A percentile compares a stretch with the other conserved stretches of the same genome.
Evolutionary conservation across 2,329 filamentous ascomycete genomes (phyloP).

Genomic region (Diaporthe sp.): DNA sequence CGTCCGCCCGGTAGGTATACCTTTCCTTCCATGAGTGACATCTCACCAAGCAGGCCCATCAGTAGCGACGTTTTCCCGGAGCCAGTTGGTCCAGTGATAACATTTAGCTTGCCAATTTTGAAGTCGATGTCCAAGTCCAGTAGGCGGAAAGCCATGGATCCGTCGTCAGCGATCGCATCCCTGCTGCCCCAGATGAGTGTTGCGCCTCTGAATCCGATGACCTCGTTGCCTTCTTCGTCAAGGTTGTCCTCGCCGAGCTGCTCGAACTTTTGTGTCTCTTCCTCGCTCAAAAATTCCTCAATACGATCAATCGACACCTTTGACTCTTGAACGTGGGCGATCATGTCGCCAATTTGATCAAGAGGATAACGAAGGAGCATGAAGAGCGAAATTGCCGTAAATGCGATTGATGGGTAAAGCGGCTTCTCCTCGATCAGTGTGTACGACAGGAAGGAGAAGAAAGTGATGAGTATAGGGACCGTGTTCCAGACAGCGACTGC

Average conservation of each 20-base stretch:
- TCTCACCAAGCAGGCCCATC: constrained; percentile 96
- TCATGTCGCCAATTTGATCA: constrained; percentile 98
- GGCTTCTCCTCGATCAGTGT: constrained; percentile 91
- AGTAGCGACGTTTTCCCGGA: constrained; percentile 96
- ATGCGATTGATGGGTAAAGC: constrained; percentile 91
- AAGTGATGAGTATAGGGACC: constrained; percentile 93
- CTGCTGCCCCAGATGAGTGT: constrained; percentile 91
- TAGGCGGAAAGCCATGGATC: constrained; percentile 83
- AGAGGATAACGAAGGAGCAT: constrained; percentile 92
- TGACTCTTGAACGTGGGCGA: constrained; percentile 96
- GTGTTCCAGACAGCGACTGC: constrained; percentile 98
- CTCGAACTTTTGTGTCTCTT: constrained; percentile 95
- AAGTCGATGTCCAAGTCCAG: constrained; percentile 89
- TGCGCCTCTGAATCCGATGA: constrained; percentile 87
- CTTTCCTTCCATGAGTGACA: constrained; percentile 85
- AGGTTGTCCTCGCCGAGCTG: constrained; percentile 81
- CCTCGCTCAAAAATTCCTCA: constrained; percentile 92
- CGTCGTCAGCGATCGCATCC: constrained; percentile 71
- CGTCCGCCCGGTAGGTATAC: constrained; percentile 89
- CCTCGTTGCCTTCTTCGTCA: constrained; percentile 76
- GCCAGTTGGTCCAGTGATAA: constrained; percentile 93
- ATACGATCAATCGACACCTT: constrained; percentile 98
- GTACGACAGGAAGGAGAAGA: constrained; percentile 95
- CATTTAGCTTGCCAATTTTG: constrained; percentile 86
- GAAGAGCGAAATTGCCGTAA: constrained; percentile 96